These are phyloP conservation scores for Colletotrichum eleusines DNA, from an alignment of 2,329 filamentous ascomycete genomes.

Conservation along the genomic window DNA sequence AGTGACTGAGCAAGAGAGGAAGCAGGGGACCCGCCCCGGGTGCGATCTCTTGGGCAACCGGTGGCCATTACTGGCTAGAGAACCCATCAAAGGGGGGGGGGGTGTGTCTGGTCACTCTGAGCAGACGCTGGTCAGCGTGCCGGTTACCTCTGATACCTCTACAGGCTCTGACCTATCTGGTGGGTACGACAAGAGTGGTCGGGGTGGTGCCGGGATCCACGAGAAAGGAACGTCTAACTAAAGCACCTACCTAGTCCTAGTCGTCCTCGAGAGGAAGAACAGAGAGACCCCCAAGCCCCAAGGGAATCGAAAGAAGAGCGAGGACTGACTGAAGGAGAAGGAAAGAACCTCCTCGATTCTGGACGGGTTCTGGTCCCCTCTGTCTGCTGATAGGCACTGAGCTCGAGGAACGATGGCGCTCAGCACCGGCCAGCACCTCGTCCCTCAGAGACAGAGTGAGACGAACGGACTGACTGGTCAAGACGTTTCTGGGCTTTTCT, in stretches of 20 bases:
- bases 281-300: not conserved
- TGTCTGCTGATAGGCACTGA: not conserved
- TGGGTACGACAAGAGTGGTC: conserved; percentile 24
- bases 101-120: too few species aligned
- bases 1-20: conserved; percentile 30
- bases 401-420: not conserved
- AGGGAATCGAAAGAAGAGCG: not conserved
- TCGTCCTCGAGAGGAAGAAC: conserved; percentile 4
- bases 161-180: conserved; percentile 32
- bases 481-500: not conserved
- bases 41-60: conserved; percentile 37
- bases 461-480: not conserved
- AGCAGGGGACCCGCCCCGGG: conserved; percentile 27
- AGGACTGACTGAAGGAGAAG: not conserved
- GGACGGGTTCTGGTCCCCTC: not conserved
- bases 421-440: not conserved
- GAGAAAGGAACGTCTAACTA: conserved; percentile 18
- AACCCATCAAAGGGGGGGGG: conserved; percentile 9
- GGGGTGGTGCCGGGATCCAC: conserved; percentile 20
- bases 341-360: not conserved
- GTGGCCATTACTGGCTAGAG: conserved; percentile 36
- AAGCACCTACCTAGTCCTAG: conserved; percentile 26
- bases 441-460: conserved; percentile 3
- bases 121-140: conserved; percentile 17
- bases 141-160: conserved; percentile 22